Base-by-base conservation (phyloP, 768 basidiomycete species). In the Kwoniella sp. region DNA sequence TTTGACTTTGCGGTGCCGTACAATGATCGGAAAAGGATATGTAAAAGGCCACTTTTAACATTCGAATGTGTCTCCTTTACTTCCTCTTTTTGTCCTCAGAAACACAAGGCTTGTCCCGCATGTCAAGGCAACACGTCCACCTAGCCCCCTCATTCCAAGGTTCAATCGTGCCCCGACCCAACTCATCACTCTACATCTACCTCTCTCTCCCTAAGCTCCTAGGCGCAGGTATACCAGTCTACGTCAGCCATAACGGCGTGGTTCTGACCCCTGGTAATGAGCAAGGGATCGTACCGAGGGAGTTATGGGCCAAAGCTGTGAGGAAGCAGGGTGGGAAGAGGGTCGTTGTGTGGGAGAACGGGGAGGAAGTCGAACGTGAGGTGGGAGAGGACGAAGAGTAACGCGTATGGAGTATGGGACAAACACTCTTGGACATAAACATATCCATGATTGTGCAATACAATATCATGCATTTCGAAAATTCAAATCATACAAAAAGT, bases 61-160 rank as follows among this genome's bases (percentile, higher is more conserved):
- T n/a, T n/a, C n/a, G n/a, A n/a, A n/a, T n/a, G n/a, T n/a, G n/a
- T n/a, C n/a, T n/a, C n/a, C n/a, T n/a, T n/a, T n/a, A n/a, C 19
- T 30, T 19, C 21, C 13, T 29, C 12, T 54, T 19, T 6, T 15
- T 40, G 21, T 22, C 40, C 33, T 13, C 29, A 64, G 62, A 58
- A n/a, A 22, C 22, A 13, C 44, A 64, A 67, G 92, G 93, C 0
- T 79, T 96, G 19, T 91, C 88, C 0, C 87, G 84, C 66, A 96
- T 94, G 92, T 84, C 81, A 13, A 84, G 95, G 25, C 95, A 93
- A 73, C 93, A 97, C 73, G 89, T 98, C 40, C 95, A 99, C 79
- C 83, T 96, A 15, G 93, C 94, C 0, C 89, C 92, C 76, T 88
- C 89, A 36, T 81, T 76, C 1, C 84, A 85, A 5, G 87, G 70